Evolutionary conservation across 257 asterid species (phyloP).

Genomic region (Plantago elongata): DNA sequence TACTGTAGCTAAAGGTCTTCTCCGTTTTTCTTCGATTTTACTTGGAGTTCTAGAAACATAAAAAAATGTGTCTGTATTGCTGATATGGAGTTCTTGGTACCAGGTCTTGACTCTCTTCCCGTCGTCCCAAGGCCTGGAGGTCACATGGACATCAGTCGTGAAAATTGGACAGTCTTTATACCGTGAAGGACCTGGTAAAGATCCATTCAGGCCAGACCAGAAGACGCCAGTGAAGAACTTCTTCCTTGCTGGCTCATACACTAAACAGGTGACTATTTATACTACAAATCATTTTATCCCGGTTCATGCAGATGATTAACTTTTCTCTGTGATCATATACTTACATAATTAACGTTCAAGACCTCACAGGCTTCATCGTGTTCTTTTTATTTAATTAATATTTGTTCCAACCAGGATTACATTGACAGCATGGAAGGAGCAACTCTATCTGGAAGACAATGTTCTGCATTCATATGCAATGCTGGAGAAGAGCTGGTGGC

Average conservation of each 20-base stretch:
- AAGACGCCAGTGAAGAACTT: constrained; percentile 86
- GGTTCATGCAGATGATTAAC: too few relatives aligned
- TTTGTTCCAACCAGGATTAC: constrained; percentile 58
- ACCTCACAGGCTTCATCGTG: too few relatives aligned
- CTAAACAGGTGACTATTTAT: constrained; percentile 63
- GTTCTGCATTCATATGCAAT: constrained; percentile 74
- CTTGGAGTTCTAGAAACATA: too few relatives aligned
- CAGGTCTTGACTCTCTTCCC: constrained; percentile 92
- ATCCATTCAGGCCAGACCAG: constrained; percentile 98
- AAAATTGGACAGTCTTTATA: constrained; percentile 90
- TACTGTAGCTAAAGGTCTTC: too few relatives aligned
- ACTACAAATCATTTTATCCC: neutral
- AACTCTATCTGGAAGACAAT: constrained; percentile 89
- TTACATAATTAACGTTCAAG: neutral
- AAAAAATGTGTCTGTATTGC: constrained; percentile 5
- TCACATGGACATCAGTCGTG: constrained; percentile 96
- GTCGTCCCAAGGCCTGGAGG: constrained; percentile 89
- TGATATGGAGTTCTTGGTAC: constrained; percentile 16
- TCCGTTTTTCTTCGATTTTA: too few relatives aligned
- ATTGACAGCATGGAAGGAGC: constrained; percentile 99
- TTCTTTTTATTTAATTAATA: too few relatives aligned
- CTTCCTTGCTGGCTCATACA: constrained; percentile 97
- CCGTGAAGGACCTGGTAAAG: constrained; percentile 96
- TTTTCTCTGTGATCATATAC: neutral
- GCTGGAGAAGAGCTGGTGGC: constrained; percentile 80